Conservation (phyloP, 495 filamentous ascomycete genomes). For the Evernia prunastri region DNA sequence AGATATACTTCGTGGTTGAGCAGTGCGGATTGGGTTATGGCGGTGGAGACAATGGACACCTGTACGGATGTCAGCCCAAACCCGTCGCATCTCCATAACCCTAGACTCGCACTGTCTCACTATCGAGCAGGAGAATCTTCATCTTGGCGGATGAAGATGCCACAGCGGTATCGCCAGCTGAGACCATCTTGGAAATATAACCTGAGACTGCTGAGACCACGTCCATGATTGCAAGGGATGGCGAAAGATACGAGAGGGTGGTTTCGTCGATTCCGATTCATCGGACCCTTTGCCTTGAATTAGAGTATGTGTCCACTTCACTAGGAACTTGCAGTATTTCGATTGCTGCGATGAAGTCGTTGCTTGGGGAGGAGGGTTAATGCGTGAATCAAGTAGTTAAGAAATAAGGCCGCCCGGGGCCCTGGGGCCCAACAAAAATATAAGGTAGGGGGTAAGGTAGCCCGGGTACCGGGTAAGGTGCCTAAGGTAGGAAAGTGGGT, state of each 20-base stretch:
- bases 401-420: too few relatives aligned
- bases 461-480: too few relatives aligned
- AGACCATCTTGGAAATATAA: slow-evolving; percentile 97
- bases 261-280: background rate
- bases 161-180: slow-evolving; percentile 66
- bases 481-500: too few relatives aligned
- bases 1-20: slow-evolving; percentile 97
- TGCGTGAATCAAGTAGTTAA: too few relatives aligned
- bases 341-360: background rate
- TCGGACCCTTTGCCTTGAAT: background rate
- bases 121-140: slow-evolving; percentile 95
- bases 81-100: slow-evolving; percentile 4
- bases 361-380: background rate
- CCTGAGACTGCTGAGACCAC: slow-evolving; percentile 84
- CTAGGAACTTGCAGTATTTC: background rate
- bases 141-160: slow-evolving; percentile 81
- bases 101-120: slow-evolving; percentile 69
- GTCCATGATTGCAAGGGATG: slow-evolving; percentile 58
- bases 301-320: background rate
- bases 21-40: slow-evolving; percentile 91
- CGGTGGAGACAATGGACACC: slow-evolving; percentile 86
- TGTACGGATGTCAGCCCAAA: slow-evolving; percentile 29
- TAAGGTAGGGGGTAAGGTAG: too few relatives aligned
- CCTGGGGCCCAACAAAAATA: too few relatives aligned
- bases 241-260: background rate